phyloP scores from a whole-genome alignment of 176 grass and related monocot genomes.

The Eremochloa ophiuroides region DNA sequence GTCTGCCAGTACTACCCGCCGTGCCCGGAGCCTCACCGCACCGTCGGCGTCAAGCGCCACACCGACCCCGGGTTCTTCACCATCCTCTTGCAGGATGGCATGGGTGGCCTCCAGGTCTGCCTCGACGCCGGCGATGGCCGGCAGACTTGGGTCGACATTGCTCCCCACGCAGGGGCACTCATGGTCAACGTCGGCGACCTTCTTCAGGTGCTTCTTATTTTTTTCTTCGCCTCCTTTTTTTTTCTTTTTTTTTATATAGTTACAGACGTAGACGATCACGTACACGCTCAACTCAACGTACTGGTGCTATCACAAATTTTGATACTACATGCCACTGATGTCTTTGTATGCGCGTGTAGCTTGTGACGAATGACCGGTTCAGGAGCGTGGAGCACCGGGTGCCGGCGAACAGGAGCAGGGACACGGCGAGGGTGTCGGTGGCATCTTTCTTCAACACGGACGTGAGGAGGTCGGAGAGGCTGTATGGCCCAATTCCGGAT shows the following conservation, averaged over 20 bases:
- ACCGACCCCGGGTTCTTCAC: not conserved
- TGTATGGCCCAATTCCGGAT: not conserved
- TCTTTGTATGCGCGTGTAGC: too few relatives aligned
- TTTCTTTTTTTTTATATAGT: too few relatives aligned
- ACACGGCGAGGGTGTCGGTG: not conserved
- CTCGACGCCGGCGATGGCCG: not conserved
- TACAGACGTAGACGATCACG: too few relatives aligned
- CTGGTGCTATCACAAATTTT: too few relatives aligned
- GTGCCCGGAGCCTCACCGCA: slow-evolving; percentile 45
- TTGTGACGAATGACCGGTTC: not conserved
- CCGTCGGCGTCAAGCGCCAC: not conserved
- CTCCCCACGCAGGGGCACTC: not conserved
- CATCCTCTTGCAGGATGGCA: not conserved
- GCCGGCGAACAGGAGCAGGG: not conserved
- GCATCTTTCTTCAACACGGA: not conserved
- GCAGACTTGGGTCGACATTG: not conserved
- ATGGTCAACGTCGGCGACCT: not conserved
- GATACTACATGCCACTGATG: too few relatives aligned
- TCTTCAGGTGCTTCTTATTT: too few relatives aligned
- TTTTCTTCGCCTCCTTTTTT: too few relatives aligned
- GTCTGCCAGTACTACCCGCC: slow-evolving; percentile 48
- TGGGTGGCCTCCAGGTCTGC: not conserved
- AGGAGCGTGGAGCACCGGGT: not conserved
- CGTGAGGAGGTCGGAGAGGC: not conserved
- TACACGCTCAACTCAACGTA: too few relatives aligned